phyloP scores from a whole-genome alignment of 805 yeast genomes.

The Candida insectalens region DNA sequence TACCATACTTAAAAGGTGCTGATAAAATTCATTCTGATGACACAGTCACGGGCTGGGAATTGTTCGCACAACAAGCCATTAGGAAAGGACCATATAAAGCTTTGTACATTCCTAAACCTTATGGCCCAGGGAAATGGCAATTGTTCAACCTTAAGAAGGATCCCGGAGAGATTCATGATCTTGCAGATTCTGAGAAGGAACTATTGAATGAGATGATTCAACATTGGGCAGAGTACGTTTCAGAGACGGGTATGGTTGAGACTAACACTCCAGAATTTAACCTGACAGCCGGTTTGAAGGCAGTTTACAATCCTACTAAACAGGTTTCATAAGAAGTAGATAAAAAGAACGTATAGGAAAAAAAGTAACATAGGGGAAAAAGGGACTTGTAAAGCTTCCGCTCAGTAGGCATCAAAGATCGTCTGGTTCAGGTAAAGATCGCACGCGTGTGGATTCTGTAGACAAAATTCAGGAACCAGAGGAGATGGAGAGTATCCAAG shows the following conservation, averaged over 20 bases:
- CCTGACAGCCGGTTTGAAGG: not conserved
- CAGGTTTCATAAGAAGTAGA: too few relatives aligned
- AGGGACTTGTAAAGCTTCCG: too few relatives aligned
- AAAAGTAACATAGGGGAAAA: too few relatives aligned
- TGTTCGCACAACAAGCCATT: slow-evolving; percentile 47
- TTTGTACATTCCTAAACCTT: slow-evolving; percentile 37
- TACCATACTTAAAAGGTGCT: slow-evolving; percentile 24
- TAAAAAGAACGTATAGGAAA: too few relatives aligned
- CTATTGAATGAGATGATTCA: slow-evolving; percentile 31
- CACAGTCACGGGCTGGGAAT: slow-evolving; percentile 46
- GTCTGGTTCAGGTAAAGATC: not conserved
- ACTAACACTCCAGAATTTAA: not conserved
- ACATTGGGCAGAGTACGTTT: slow-evolving; percentile 43
- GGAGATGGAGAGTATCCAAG: not conserved
- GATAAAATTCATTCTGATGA: slow-evolving; percentile 30
- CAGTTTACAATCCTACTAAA: not conserved
- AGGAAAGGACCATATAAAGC: slow-evolving; percentile 42
- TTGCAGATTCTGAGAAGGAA: slow-evolving; percentile 27
- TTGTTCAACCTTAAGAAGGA: slow-evolving; percentile 28
- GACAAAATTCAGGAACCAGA: not conserved
- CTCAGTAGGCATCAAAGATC: not conserved
- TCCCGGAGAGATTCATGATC: slow-evolving; percentile 42
- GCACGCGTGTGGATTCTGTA: not conserved
- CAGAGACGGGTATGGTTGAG: slow-evolving; percentile 40
- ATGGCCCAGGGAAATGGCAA: slow-evolving; percentile 42